These are phyloP conservation scores for Pichia nanzhaoensis DNA, from an alignment of 805 yeast genomes.

Conservation along the genomic window DNA sequence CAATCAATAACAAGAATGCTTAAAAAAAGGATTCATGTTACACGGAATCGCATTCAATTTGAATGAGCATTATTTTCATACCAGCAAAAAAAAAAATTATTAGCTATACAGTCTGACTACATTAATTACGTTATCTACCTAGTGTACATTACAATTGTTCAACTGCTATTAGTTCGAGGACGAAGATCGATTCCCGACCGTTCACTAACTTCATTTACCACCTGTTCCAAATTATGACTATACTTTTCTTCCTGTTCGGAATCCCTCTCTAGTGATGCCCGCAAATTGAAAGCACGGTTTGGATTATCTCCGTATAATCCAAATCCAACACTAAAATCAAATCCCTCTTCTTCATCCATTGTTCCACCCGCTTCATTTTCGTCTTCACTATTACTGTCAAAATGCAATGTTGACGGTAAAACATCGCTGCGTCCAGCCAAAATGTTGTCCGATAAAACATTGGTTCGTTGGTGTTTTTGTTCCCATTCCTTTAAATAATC, in stretches of 20 bases:
- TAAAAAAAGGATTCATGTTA: no score
- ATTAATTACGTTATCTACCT: neutral
- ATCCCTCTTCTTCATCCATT: neutral
- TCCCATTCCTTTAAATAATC: conserved; percentile 10
- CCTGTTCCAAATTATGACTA: conserved; percentile 1
- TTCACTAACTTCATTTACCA: neutral
- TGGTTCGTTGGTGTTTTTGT: conserved; percentile 2
- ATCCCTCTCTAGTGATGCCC: neutral
- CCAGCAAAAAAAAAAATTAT: no score
- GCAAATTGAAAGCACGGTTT: neutral
- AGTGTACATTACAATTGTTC: neutral
- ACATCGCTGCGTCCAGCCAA: conserved; percentile 30
- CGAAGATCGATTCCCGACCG: conserved; percentile 5
- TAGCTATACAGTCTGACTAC: no score
- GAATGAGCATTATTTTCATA: no score
- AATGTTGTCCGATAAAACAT: conserved; percentile 25
- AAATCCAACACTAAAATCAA: conserved; percentile 3
- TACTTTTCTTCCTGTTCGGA: conserved; percentile 1
- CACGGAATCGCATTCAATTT: no score
- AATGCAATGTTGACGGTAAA: conserved; percentile 30
- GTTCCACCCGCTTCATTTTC: conserved; percentile 10
- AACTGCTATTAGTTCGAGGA: neutral
- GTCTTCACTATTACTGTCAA: conserved; percentile 18
- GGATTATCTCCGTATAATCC: conserved; percentile 10
- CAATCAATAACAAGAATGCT: no score